Conservation (phyloP, 2,329 filamentous ascomycete genomes). For the Xylaria sp. region DNA sequence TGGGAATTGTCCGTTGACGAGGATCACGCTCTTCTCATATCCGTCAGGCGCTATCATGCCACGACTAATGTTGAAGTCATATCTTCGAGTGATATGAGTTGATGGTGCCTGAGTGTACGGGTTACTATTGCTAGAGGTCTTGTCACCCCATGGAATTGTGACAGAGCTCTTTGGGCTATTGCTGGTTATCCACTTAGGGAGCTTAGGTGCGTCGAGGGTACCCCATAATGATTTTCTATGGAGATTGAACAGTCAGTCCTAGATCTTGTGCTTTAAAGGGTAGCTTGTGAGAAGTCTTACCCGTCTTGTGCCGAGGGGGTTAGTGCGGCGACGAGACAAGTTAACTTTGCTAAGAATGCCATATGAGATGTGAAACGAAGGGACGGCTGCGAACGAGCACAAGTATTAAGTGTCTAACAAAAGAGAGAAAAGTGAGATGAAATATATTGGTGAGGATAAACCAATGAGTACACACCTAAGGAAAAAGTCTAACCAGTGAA, state of each 20-base stretch:
- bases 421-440: background rate
- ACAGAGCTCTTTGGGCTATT: constrained; percentile 20
- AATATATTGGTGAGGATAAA: constrained; percentile 4
- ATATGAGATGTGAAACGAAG: constrained; percentile 36
- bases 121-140: constrained; percentile 51
- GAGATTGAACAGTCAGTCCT: background rate
- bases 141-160: constrained; percentile 58
- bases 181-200: constrained; percentile 40
- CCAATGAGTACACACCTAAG: constrained; percentile 14
- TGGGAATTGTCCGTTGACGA: constrained; percentile 60
- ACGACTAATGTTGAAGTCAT: constrained; percentile 59
- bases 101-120: constrained; percentile 55
- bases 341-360: constrained; percentile 32
- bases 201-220: constrained; percentile 39
- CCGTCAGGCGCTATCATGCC: constrained; percentile 62
- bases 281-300: constrained; percentile 28
- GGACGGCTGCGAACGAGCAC: constrained; percentile 33
- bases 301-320: constrained; percentile 37
- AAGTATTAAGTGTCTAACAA: background rate
- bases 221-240: constrained; percentile 43
- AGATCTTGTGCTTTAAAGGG: background rate
- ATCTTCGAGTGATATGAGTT: constrained; percentile 61
- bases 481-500: constrained; percentile 8
- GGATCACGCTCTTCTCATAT: constrained; percentile 48
- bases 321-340: constrained; percentile 31